Base-by-base conservation (phyloP, 2,329 filamentous ascomycete species). In the Volutella citrinella region DNA sequence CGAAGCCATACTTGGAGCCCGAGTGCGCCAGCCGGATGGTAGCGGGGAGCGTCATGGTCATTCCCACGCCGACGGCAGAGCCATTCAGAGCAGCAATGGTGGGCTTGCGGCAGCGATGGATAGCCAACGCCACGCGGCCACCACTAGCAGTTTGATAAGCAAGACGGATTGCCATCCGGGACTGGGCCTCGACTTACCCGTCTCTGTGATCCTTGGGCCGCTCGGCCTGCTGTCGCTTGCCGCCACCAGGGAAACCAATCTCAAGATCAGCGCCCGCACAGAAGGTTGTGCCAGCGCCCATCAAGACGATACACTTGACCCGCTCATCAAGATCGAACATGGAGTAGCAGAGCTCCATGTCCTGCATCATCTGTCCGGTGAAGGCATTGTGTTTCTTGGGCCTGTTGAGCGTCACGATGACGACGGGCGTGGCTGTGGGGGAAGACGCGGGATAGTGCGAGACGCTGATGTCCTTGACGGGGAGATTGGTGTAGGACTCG, bases 91-190 rank as follows among this genome's bases (percentile, higher is more conserved):
- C 43, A 10, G 40, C 45, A 12, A 48, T 38, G 9, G 42, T 30
- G 12, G 45, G 45, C 27, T 44, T 48, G 31, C 27, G 33, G 31
- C 40, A 48, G 15, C 36, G 34, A 13, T 40, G 39, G 12, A 48
- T 33, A 16, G 40, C 29, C n/a, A 42, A 22, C 16, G 39, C 39
- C 11, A 42, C 18, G 3, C 31, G 31, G 11, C 39, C 76, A 51
- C 77, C 77, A 4, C 24, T 15, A 26, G 24, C 10, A 14, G 10
- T 26, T 8, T 7, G 5, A 14, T n/a, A n/a, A n/a, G n/a, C n/a
- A n/a, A n/a, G n/a, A n/a, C n/a, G n/a, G n/a, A n/a, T n/a, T n/a
- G n/a, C n/a, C n/a, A n/a, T n/a, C n/a, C n/a, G n/a, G n/a, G n/a
- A n/a, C n/a, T n/a, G n/a, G n/a, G n/a, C n/a, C n/a, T n/a, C n/a